These are phyloP conservation scores for Pseudogymnoascus sp. DNA, from an alignment of 2,329 filamentous ascomycete genomes.

Conservation along the genomic window DNA sequence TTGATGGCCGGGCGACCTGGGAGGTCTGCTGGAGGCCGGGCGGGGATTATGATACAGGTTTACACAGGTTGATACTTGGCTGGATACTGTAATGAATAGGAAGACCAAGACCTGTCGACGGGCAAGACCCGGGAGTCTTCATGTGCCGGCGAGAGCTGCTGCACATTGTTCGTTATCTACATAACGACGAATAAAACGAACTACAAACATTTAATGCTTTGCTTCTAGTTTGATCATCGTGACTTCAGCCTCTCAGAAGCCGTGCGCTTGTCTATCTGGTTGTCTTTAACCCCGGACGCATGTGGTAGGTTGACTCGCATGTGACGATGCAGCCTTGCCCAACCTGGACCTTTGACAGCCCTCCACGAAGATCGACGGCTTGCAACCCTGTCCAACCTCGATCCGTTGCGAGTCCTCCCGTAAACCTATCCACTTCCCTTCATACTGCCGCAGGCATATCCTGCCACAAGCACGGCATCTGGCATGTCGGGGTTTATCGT, in stretches of 20 bases:
- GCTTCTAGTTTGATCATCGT: not conserved
- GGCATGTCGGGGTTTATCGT: not conserved
- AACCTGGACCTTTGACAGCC: not conserved
- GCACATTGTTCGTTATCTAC: not conserved
- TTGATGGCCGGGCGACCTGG: not conserved
- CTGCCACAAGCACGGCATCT: not conserved
- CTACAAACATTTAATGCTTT: not conserved
- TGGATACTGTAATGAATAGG: conserved; percentile 7
- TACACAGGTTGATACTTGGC: conserved; percentile 6
- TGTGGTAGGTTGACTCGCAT: conserved; percentile 3
- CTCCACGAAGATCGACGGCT: not conserved
- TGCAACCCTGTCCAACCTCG: not conserved
- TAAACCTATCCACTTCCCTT: not conserved
- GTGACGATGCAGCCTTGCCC: conserved; percentile 5
- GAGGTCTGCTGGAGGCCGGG: not conserved
- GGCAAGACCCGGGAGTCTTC: conserved; percentile 1
- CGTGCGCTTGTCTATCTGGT: not conserved
- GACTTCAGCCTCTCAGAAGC: not conserved
- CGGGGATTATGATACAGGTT: conserved; percentile 2
- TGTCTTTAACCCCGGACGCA: not conserved
- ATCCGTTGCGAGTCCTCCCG: not conserved
- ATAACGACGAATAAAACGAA: conserved; percentile 2
- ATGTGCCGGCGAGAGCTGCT: not conserved
- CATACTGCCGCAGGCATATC: not conserved
- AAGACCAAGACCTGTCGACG: conserved; percentile 3